phyloP scores from a whole-genome alignment of 2,329 filamentous ascomycete species.

The Dactylellina leptospora region DNA sequence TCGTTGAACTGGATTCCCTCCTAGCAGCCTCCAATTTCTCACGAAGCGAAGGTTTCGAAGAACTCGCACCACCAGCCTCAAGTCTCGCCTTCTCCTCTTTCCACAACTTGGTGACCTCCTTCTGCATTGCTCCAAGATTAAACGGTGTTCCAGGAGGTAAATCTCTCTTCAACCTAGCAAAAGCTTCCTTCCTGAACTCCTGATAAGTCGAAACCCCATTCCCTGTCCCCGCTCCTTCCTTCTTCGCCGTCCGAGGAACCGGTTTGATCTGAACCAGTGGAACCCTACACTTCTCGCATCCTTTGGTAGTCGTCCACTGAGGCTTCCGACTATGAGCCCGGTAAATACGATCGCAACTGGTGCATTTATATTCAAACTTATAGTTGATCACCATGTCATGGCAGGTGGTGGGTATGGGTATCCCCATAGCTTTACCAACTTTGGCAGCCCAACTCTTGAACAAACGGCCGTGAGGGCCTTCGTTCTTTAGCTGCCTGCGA shows the following conservation, averaged over 20 bases:
- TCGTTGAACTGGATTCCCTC: neutral
- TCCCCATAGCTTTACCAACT: conserved; percentile 40
- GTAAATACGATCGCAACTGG: conserved; percentile 22
- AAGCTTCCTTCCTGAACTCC: conserved; percentile 42
- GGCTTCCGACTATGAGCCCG: conserved; percentile 38
- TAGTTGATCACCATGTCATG: conserved; percentile 42
- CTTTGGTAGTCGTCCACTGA: conserved; percentile 41
- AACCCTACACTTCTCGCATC: conserved; percentile 27
- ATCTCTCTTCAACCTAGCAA: conserved; percentile 37
- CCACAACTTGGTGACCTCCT: conserved; percentile 36
- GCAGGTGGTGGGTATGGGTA: conserved; percentile 29
- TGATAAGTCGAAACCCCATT: conserved; percentile 29
- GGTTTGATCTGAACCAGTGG: conserved; percentile 47
- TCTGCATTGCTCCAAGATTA: conserved; percentile 35
- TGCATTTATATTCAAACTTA: conserved; percentile 48
- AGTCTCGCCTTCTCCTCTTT: conserved; percentile 24
- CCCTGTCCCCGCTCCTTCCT: neutral
- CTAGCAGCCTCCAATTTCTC: conserved; percentile 12
- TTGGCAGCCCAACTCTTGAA: conserved; percentile 50
- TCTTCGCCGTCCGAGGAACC: conserved; percentile 36
- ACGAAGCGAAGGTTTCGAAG: conserved; percentile 9
- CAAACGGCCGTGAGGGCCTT: conserved; percentile 24
- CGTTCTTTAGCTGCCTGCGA: conserved; percentile 29
- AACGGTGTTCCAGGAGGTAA: conserved; percentile 44
- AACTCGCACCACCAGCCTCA: neutral